Conservation (phyloP, 768 basidiomycete species). For the Psilocybe sp. region DNA sequence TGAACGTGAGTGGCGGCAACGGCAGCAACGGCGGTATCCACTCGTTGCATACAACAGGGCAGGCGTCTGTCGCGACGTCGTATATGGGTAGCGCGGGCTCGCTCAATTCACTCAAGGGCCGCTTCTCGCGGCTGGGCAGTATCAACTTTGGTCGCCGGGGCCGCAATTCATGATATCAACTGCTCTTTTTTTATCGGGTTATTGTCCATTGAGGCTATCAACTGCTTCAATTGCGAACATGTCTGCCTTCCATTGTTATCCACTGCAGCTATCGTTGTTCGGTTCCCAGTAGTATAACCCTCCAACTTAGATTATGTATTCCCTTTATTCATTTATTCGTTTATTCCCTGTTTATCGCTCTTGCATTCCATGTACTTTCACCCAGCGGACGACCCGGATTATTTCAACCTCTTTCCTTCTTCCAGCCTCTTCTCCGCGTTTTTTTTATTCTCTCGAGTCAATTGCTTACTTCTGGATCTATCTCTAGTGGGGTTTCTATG, state of each 20-base stretch:
- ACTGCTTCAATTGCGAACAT: no score
- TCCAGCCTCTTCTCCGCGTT: no score
- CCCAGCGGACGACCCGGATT: no score
- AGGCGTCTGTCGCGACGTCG: constrained; percentile 54
- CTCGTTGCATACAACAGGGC: constrained; percentile 32
- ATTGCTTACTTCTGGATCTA: no score
- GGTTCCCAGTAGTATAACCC: neutral
- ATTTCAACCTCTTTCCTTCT: no score
- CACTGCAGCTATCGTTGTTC: no score
- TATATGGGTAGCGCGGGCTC: constrained; percentile 59
- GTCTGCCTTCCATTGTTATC: no score
- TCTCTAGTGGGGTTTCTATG: no score
- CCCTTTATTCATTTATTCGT: neutral
- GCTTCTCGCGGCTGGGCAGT: constrained; percentile 76
- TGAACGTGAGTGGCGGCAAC: constrained; percentile 50
- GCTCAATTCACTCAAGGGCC: constrained; percentile 64
- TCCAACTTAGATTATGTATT: neutral
- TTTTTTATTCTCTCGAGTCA: no score
- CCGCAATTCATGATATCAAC: constrained; percentile 10
- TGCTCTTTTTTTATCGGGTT: constrained; percentile 4
- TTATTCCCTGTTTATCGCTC: no score
- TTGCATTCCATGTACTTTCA: no score
- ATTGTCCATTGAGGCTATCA: no score
- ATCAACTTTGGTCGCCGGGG: constrained; percentile 61
- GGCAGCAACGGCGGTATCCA: constrained; percentile 36